A percentile compares a stretch with the other conserved stretches of the same genome.
Evolutionary conservation across 495 filamentous ascomycete genomes (phyloP).

Genomic region (Neurospora sp.): DNA sequence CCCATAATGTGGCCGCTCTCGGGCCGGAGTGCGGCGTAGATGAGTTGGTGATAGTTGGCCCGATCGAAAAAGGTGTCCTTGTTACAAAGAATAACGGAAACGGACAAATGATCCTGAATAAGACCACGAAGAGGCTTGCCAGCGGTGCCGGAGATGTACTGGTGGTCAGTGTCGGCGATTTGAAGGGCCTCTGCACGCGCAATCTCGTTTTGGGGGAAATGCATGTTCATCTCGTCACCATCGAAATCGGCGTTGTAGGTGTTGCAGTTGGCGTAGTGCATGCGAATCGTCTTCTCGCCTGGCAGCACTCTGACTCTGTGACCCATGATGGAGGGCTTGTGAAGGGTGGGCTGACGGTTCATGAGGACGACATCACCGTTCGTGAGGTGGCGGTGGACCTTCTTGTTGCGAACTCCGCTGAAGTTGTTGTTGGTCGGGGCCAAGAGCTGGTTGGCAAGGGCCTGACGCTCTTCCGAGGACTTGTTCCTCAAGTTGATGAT

Average conservation of each 20-base stretch:
- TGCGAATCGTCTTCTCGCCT: slow-evolving; percentile 92
- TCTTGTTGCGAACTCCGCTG: slow-evolving; percentile 79
- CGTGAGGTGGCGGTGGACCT: slow-evolving; percentile 89
- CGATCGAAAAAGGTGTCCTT: slow-evolving; percentile 86
- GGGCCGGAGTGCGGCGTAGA: slow-evolving; percentile 81
- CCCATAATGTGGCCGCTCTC: slow-evolving; percentile 70
- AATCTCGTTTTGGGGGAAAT: slow-evolving; percentile 95
- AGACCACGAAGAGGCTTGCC: slow-evolving; percentile 92
- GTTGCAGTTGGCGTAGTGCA: slow-evolving; percentile 99
- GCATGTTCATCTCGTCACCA: slow-evolving; percentile 99
- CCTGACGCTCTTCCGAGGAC: slow-evolving; percentile 69
- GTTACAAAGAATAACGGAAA: slow-evolving; percentile 82
- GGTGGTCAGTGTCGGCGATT: slow-evolving; percentile 92
- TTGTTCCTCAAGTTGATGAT: slow-evolving; percentile 81
- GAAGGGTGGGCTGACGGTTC: slow-evolving; percentile 98
- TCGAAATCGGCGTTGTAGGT: slow-evolving; percentile 99
- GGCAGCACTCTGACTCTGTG: slow-evolving; percentile 87
- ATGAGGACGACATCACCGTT: slow-evolving; percentile 96
- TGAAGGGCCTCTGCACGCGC: slow-evolving; percentile 83
- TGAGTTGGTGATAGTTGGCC: slow-evolving; percentile 82
- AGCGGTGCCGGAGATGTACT: slow-evolving; percentile 89
- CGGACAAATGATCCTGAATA: slow-evolving; percentile 97
- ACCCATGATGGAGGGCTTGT: slow-evolving; percentile 99
- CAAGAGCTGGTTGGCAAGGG: slow-evolving; percentile 83
- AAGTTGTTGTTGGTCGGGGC: slow-evolving; percentile 71